Percentiles rank a stretch among this genome's conserved stretches.
These are phyloP conservation scores for Pichia deserticola DNA, from an alignment of 805 yeast species.

Conservation along the genomic window DNA sequence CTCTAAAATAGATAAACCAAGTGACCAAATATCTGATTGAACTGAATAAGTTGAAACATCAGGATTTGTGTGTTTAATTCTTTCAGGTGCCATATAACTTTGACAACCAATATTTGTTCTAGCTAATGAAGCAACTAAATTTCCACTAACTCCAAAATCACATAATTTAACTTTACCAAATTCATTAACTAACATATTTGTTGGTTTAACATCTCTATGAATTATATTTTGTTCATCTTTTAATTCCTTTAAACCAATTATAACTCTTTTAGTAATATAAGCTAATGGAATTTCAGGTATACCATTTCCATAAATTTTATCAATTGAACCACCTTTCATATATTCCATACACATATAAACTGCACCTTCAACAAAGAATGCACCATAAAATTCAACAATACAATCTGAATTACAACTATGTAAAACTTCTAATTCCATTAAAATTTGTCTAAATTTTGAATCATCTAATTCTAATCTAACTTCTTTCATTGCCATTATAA, in stretches of 20 bases:
- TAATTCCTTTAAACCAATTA: slow-evolving; percentile 71
- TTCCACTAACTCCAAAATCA: slow-evolving; percentile 95
- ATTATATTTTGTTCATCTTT: slow-evolving; percentile 89
- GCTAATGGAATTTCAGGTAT: slow-evolving; percentile 77
- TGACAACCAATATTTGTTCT: slow-evolving; percentile 96
- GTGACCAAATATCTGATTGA: slow-evolving; percentile 93
- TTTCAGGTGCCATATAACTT: slow-evolving; percentile 97
- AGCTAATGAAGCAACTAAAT: slow-evolving; percentile 89
- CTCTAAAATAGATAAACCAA: slow-evolving; percentile 81
- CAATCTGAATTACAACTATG: slow-evolving; percentile 87
- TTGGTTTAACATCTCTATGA: slow-evolving; percentile 95
- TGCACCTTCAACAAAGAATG: slow-evolving; percentile 95
- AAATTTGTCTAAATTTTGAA: slow-evolving; percentile 83
- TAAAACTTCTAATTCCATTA: slow-evolving; percentile 92
- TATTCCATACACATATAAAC: slow-evolving; percentile 97
- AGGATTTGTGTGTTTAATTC: slow-evolving; percentile 69
- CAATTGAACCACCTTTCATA: slow-evolving; percentile 95
- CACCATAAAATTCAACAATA: slow-evolving; percentile 95
- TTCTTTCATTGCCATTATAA: slow-evolving; percentile 96
- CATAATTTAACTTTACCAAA: slow-evolving; percentile 84
- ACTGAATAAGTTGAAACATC: slow-evolving; percentile 81
- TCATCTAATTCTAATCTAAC: slow-evolving; percentile 90
- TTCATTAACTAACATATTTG: slow-evolving; percentile 74
- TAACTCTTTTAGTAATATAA: slow-evolving; percentile 69
- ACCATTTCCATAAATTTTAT: slow-evolving; percentile 71